Evolutionary conservation across 2,329 filamentous ascomycete genomes (phyloP), one percentile per base, ranked within the genome.

Genomic region (Penicillium sp.): DNA sequence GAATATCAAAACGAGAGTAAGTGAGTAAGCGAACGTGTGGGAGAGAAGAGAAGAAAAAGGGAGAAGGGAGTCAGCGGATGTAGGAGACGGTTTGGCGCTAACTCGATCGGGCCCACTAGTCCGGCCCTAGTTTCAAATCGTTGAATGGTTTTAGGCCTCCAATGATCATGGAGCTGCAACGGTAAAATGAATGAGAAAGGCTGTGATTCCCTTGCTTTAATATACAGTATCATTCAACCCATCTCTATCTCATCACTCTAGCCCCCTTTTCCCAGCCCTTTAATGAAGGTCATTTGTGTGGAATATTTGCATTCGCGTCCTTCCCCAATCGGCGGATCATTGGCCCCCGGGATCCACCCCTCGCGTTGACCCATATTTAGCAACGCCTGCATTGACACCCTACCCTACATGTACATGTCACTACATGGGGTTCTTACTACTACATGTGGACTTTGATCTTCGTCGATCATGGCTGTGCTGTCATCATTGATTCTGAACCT

Each of bases 101-200:
- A 31, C 57, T 51, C 20, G 45, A 57, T 57, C 20, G 35, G 57
- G 54, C 45, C 54, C 51, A 45, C 49, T 55, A 52, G 43, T 18
- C 43, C 51, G 54, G 54, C 47, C 50, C 56, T 58, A 58, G 56
- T 60, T 49, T 60, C 58, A 47, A 41, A 23, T 51, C n/a, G 9
- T 44, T 11, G 37, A 20, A 29, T 6, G n/a, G 23, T 50, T 46
- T 55, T 55, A 54, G 51, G 51, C 54, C 49, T 22, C 44, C 49
- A 18, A 45, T 44, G 49, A 42, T 53, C 47, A 26, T n/a, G n/a
- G n/a, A n/a, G 29, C 11, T 18, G 25, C 7, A 7, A 26, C 25
- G 4, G 7, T 33, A 33, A 15, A 14, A 33, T 5, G 11, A 18
- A 18, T 18, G 6, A 37, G 37, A 11, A 40, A 15, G 14, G 29